Evolutionary conservation across 371 early-diverging fungal genomes (phyloP).

Genomic region (Batkoa obscura): DNA sequence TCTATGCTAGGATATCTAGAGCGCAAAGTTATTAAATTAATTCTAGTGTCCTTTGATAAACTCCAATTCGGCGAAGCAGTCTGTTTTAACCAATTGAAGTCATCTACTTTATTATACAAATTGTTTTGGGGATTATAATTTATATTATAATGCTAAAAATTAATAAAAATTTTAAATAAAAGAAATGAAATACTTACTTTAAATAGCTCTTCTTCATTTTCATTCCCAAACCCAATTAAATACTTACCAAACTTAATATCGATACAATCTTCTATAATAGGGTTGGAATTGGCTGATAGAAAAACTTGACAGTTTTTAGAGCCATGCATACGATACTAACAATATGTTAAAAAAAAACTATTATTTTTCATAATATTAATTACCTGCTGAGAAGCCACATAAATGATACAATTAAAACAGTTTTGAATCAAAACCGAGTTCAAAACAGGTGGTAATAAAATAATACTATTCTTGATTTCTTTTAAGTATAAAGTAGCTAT

Average conservation of each 20-base stretch:
- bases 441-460: neutral
- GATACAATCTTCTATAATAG: neutral
- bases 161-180: too few species aligned
- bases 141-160: too few species aligned
- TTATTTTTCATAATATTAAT: neutral
- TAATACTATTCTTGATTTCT: neutral
- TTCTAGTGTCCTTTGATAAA: neutral
- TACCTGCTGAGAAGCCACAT: neutral
- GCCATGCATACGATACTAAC: slow-evolving; percentile 1
- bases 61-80: neutral
- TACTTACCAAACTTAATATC: neutral
- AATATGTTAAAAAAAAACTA: neutral
- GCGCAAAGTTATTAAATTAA: too few species aligned
- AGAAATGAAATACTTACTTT: too few species aligned
- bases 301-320: neutral
- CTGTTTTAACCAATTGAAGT: slow-evolving; percentile 2
- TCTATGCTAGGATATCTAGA: too few species aligned
- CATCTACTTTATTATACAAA: neutral
- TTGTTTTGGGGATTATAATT: too few species aligned
- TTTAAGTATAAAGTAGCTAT: neutral
- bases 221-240: neutral
- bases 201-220: neutral
- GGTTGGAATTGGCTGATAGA: neutral
- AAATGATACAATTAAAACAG: neutral
- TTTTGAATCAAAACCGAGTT: neutral